These are phyloP conservation scores for Gymnopilus dilepis DNA, from an alignment of 768 basidiomycete genomes.

Conservation along the genomic window DNA sequence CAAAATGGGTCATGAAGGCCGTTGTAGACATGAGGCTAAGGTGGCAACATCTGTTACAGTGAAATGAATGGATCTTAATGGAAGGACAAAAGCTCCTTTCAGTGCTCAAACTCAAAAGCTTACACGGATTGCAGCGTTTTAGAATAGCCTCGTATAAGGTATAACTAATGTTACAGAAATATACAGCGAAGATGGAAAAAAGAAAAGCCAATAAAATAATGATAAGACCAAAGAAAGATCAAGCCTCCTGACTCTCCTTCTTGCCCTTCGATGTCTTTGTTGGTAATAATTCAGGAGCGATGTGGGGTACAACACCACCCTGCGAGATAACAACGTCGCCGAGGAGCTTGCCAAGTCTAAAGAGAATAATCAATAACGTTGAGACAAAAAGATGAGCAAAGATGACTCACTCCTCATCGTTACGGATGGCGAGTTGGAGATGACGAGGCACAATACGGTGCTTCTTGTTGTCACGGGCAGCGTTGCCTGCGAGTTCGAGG, in stretches of 20 bases:
- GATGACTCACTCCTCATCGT: conserved; percentile 75
- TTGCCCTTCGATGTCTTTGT: conserved; percentile 44
- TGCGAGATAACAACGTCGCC: conserved; percentile 89
- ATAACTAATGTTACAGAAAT: conserved; percentile 27
- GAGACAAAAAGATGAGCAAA: neutral
- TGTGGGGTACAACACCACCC: conserved; percentile 71
- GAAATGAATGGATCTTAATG: too few relatives aligned
- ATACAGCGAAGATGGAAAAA: conserved; percentile 18
- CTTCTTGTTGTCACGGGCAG: conserved; percentile 85
- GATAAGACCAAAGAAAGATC: conserved; percentile 11
- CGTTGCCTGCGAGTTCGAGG: conserved; percentile 89
- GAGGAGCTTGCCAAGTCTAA: conserved; percentile 77
- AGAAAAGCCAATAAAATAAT: conserved; percentile 21
- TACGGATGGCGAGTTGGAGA: conserved; percentile 89
- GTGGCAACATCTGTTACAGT: too few relatives aligned
- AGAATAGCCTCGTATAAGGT: conserved; percentile 20
- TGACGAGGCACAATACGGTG: conserved; percentile 95
- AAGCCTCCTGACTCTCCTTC: conserved; percentile 31
- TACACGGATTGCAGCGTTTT: conserved; percentile 9
- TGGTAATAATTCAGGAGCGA: conserved; percentile 46
- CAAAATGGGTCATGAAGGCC: too few relatives aligned
- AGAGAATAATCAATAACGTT: conserved; percentile 1
- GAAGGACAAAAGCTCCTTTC: too few relatives aligned
- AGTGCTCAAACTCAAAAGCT: too few relatives aligned
- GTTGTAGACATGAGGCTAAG: too few relatives aligned